Evolutionary conservation across 129 eudicot species (phyloP).

Genomic region (Escallonia herrerae): DNA sequence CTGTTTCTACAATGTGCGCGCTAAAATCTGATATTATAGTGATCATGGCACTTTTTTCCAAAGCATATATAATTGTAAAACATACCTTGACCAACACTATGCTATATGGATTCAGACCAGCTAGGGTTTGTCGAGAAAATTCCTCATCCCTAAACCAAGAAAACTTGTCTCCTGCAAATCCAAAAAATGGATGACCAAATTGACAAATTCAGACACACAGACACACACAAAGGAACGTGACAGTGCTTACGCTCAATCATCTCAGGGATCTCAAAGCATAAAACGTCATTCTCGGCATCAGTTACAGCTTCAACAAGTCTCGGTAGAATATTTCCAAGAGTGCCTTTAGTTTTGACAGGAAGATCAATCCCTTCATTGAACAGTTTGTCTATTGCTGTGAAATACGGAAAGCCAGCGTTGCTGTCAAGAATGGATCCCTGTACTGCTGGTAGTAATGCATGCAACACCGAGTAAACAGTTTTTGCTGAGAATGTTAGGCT

Average conservation of each 20-base stretch:
- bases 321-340: constrained; percentile 37
- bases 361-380: constrained; percentile 57
- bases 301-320: constrained; percentile 37
- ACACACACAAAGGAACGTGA: neutral
- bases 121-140: constrained; percentile 67
- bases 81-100: constrained; percentile 58
- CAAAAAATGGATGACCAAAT: neutral
- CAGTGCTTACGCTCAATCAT: constrained; percentile 34
- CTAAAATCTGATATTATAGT: too few relatives aligned
- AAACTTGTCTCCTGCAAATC: constrained; percentile 64
- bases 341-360: constrained; percentile 11
- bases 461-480: constrained; percentile 52
- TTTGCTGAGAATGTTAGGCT: constrained; percentile 40
- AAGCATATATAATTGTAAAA: neutral
- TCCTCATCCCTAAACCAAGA: constrained; percentile 74
- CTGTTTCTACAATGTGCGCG: too few relatives aligned
- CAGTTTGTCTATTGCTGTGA: constrained; percentile 59
- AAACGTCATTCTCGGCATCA: constrained; percentile 24
- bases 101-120: constrained; percentile 62
- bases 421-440: constrained; percentile 28
- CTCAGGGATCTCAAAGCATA: constrained; percentile 64
- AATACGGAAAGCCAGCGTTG: constrained; percentile 48
- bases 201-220: neutral
- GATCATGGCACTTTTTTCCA: too few relatives aligned
- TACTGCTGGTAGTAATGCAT: constrained; percentile 54